These are phyloP conservation scores for Suillus occidentalis DNA, from an alignment of 768 basidiomycete genomes.

Conservation along the genomic window DNA sequence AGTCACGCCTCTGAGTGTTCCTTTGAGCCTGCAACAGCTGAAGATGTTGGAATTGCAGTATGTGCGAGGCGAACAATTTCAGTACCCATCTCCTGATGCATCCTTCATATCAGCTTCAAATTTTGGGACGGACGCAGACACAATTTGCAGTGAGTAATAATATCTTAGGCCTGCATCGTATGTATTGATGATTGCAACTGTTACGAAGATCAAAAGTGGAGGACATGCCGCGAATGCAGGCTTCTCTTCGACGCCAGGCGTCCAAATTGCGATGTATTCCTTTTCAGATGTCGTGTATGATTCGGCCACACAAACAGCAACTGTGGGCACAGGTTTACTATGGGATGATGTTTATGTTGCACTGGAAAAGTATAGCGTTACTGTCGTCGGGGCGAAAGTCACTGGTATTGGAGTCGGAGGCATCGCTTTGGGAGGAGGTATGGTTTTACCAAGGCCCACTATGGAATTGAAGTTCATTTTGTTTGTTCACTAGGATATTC, in stretches of 20 bases:
- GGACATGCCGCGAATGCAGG: conserved; percentile 55
- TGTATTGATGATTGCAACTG: background rate
- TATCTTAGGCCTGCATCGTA: background rate
- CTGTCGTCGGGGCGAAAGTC: conserved; percentile 60
- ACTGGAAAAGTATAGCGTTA: conserved; percentile 48
- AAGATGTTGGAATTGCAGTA: conserved; percentile 50
- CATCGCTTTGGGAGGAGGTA: conserved; percentile 59
- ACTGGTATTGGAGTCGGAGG: conserved; percentile 61
- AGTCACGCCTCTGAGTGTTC: conserved; percentile 41
- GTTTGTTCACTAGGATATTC: conserved; percentile 55
- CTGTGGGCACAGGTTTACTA: conserved; percentile 41
- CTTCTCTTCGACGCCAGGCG: conserved; percentile 57
- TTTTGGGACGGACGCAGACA: conserved; percentile 41
- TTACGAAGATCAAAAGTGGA: conserved; percentile 55
- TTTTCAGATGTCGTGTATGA: conserved; percentile 45
- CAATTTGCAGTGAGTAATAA: conserved; percentile 46
- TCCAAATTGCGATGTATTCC: conserved; percentile 54
- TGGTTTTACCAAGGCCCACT: background rate
- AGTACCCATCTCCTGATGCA: background rate
- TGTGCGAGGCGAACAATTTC: conserved; percentile 11
- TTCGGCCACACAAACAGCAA: conserved; percentile 35
- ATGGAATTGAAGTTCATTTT: conserved; percentile 30
- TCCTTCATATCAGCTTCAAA: conserved; percentile 38
- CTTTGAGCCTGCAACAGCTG: conserved; percentile 50
- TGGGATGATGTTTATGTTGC: conserved; percentile 67